Percentiles rank a stretch among this genome's conserved stretches.
These are phyloP conservation scores for Fusarium sp. DNA, from an alignment of 2,329 filamentous ascomycete species.

Conservation along the genomic window DNA sequence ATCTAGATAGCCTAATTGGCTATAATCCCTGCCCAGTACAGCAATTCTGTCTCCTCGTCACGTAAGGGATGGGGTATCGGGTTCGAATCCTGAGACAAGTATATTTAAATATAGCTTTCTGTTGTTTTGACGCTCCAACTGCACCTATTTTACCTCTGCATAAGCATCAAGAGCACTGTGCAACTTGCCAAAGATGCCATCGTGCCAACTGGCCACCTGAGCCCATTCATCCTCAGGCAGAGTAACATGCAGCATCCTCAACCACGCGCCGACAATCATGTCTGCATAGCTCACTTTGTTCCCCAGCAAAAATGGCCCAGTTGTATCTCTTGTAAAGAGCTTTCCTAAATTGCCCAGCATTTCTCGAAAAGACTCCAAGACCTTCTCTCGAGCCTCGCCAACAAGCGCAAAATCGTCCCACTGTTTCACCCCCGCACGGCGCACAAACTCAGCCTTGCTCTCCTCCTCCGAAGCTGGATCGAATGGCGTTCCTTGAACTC, in stretches of 20 bases:
- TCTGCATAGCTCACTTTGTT: conserved; percentile 63
- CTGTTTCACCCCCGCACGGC: conserved; percentile 56
- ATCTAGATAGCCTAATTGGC: too few relatives aligned
- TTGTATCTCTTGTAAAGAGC: conserved; percentile 54
- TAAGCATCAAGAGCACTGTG: conserved; percentile 60
- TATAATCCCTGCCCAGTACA: too few relatives aligned
- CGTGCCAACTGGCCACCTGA: conserved; percentile 61
- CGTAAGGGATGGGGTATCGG: neutral
- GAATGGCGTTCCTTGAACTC: conserved; percentile 59
- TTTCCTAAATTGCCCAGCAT: conserved; percentile 57
- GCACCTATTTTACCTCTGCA: conserved; percentile 47
- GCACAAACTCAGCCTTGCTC: conserved; percentile 61
- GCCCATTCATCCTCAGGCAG: conserved; percentile 62
- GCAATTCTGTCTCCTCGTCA: too few relatives aligned
- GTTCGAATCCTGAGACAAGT: too few relatives aligned
- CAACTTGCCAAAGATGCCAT: conserved; percentile 62
- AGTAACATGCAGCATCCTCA: conserved; percentile 59
- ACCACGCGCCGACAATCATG: conserved; percentile 68
- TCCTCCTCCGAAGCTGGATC: conserved; percentile 61
- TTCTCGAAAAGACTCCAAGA: conserved; percentile 56
- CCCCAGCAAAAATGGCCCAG: conserved; percentile 64
- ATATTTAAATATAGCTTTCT: too few relatives aligned
- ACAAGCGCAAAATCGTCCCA: conserved; percentile 60
- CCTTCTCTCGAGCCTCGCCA: conserved; percentile 55
- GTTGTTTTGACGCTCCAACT: neutral